phyloP scores from a whole-genome alignment of 2,329 filamentous ascomycete genomes.

The Aspergillus felis region DNA sequence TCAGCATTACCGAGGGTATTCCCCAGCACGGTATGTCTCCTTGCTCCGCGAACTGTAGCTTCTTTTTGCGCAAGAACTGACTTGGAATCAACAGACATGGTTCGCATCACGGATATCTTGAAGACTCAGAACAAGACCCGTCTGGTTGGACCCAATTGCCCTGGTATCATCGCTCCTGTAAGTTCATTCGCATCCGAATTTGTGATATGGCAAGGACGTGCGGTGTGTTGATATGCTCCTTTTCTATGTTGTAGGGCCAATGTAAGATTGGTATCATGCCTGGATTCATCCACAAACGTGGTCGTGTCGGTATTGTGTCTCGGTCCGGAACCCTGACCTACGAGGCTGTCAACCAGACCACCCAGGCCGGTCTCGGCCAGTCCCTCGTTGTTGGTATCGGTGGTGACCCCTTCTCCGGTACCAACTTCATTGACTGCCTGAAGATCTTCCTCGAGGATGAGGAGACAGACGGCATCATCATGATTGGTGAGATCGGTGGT shows the following conservation, averaged over 20 bases:
- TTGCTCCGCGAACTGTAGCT: neutral
- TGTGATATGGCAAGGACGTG: neutral
- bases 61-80: slow-evolving; percentile 12
- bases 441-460: slow-evolving; percentile 93
- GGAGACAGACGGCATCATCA: slow-evolving; percentile 98
- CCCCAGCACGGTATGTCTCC: slow-evolving; percentile 77
- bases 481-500: slow-evolving; percentile 99
- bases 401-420: slow-evolving; percentile 96
- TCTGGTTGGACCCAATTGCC: slow-evolving; percentile 96
- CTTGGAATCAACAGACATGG: slow-evolving; percentile 68
- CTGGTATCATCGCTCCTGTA: slow-evolving; percentile 84
- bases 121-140: slow-evolving; percentile 97
- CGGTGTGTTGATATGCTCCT: slow-evolving; percentile 10
- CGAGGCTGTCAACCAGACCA: slow-evolving; percentile 99
- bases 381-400: slow-evolving; percentile 97
- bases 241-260: slow-evolving; percentile 61
- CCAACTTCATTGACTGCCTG: slow-evolving; percentile 99
- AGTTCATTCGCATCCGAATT: slow-evolving; percentile 19
- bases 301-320: slow-evolving; percentile 96
- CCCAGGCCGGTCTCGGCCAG: slow-evolving; percentile 92
- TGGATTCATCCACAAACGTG: slow-evolving; percentile 99
- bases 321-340: slow-evolving; percentile 98
- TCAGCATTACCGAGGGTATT: slow-evolving; percentile 87
- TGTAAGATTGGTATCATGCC: slow-evolving; percentile 99
- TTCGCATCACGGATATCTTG: slow-evolving; percentile 95